Evolutionary conservation across 306 rosid species (phyloP).

Genomic region (Prunus persica): Prunus_persica_NCBIv2 NC_034013.1:5015501-5016000

Average conservation of each 20-base stretch:
- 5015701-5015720: background rate
- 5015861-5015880: background rate
- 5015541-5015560: constrained; percentile 82
- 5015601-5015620: constrained; percentile 3
- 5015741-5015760: background rate
- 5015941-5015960: background rate
- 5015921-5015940: background rate
- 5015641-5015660: background rate
- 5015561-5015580: constrained; percentile 50
- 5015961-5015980: background rate
- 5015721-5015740: background rate
- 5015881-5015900: background rate
- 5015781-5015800: background rate
- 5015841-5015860: background rate
- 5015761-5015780: background rate
- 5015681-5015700: background rate
- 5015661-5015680: background rate
- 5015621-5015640: background rate
- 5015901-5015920: background rate
- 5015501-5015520: constrained; percentile 72
- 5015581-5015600: constrained; percentile 42
- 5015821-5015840: background rate
- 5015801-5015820: background rate
- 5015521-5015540: constrained; percentile 61
- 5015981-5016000: background rate